Evolutionary conservation across 2,329 filamentous ascomycete genomes (phyloP).

Genomic region (Exophiala xenobiotica): DNA sequence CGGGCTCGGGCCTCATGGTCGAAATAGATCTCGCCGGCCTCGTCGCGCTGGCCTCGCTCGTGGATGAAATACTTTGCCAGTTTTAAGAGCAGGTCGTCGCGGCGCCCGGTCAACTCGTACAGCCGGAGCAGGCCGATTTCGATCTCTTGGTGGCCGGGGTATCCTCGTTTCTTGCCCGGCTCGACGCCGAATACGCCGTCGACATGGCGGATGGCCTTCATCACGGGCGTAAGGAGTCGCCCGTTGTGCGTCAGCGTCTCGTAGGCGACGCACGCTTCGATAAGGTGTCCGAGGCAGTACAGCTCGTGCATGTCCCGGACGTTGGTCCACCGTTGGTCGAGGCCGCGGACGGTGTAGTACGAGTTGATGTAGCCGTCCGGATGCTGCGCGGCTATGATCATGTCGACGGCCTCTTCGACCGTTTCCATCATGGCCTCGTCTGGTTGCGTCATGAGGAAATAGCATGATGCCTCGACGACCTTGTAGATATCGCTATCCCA

Average conservation of each 20-base stretch:
- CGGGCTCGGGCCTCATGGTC: conserved; percentile 2
- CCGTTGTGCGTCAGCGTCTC: conserved; percentile 51
- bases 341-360: conserved; percentile 60
- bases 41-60: neutral
- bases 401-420: conserved; percentile 55
- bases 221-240: conserved; percentile 51
- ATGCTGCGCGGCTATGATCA: conserved; percentile 58
- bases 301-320: conserved; percentile 62
- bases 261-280: conserved; percentile 61
- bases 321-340: conserved; percentile 56
- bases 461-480: conserved; percentile 62
- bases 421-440: conserved; percentile 47
- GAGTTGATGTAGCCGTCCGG: conserved; percentile 63
- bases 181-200: conserved; percentile 49
- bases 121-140: conserved; percentile 51
- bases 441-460: conserved; percentile 49
- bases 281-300: conserved; percentile 62
- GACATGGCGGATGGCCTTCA: conserved; percentile 57
- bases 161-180: conserved; percentile 53
- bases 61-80: conserved; percentile 57
- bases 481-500: conserved; percentile 61
- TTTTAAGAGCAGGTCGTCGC: conserved; percentile 40
- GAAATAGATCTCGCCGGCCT: conserved; percentile 44
- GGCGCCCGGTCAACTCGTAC: conserved; percentile 41
- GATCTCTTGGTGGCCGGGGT: conserved; percentile 60